These are phyloP conservation scores for Kodamaea laetipori DNA, from an alignment of 805 yeast species.

Conservation along the genomic window DNA sequence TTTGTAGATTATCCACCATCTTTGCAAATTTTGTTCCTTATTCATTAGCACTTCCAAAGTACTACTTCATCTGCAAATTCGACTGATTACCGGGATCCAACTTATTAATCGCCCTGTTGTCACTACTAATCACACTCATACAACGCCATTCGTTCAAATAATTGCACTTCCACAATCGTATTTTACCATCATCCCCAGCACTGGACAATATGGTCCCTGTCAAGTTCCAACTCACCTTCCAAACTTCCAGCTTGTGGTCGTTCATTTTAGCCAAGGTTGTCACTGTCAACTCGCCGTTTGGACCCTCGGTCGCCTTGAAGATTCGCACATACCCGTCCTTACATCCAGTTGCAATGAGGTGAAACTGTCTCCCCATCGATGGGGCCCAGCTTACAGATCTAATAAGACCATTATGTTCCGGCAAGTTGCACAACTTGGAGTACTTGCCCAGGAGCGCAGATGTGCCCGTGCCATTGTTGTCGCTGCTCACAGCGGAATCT, in stretches of 20 bases:
- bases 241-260: constrained; percentile 86
- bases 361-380: constrained; percentile 86
- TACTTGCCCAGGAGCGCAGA: constrained; percentile 35
- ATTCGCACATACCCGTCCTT: constrained; percentile 92
- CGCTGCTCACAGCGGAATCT: not conserved
- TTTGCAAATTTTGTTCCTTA: too few species aligned
- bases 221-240: constrained; percentile 95
- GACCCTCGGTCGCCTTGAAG: constrained; percentile 64
- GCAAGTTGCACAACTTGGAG: constrained; percentile 60
- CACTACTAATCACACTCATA: constrained; percentile 65
- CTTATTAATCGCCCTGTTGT: constrained; percentile 17
- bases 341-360: constrained; percentile 91
- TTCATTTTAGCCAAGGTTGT: constrained; percentile 66
- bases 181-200: constrained; percentile 94
- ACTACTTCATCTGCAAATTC: constrained; percentile 1
- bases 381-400: constrained; percentile 97
- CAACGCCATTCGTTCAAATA: constrained; percentile 87
- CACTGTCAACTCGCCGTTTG: constrained; percentile 41
- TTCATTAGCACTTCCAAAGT: not conserved
- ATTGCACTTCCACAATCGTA: constrained; percentile 88
- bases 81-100: not conserved
- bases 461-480: not conserved
- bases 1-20: too few species aligned
- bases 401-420: constrained; percentile 84
- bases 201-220: constrained; percentile 92